Percentiles rank a stretch among this genome's conserved stretches.
Conservation (phyloP, 257 asterid species). For the Primulina huaijiensis region DNA sequence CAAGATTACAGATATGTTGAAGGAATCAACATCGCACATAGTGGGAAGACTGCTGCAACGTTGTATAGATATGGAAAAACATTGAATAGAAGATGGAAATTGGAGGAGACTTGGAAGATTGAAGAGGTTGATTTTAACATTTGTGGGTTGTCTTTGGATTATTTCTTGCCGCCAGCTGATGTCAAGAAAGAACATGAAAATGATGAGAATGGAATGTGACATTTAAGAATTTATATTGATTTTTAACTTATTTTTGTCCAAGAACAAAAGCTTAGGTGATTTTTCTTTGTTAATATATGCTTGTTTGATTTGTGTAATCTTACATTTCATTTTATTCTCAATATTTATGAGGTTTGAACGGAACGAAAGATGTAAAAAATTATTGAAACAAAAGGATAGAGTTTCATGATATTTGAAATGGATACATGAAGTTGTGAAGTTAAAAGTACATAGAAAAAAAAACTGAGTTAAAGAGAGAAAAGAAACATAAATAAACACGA, state of each 20-base stretch:
- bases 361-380: too few species aligned
- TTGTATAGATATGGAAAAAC: constrained; percentile 73
- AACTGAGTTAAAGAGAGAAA: too few species aligned
- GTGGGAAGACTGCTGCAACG: constrained; percentile 61
- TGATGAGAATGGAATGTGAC: constrained; percentile 33
- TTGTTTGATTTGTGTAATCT: background rate
- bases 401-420: background rate
- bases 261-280: background rate
- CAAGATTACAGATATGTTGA: constrained; percentile 62
- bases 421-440: too few species aligned
- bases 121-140: constrained; percentile 88
- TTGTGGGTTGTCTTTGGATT: constrained; percentile 62
- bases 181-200: constrained; percentile 35
- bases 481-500: too few species aligned
- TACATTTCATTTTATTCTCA: too few species aligned
- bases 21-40: constrained; percentile 78
- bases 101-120: constrained; percentile 85
- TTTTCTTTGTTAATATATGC: background rate
- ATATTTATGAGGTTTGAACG: background rate
- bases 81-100: constrained; percentile 49
- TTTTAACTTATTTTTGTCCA: background rate
- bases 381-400: background rate
- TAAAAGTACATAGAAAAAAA: too few species aligned
- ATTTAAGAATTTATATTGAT: too few species aligned
- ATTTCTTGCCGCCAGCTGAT: constrained; percentile 79